Percentiles rank a stretch among this genome's conserved stretches.
Evolutionary conservation across 805 yeast genomes (phyloP).

Genomic region (Pichia gijzeniarum): DNA sequence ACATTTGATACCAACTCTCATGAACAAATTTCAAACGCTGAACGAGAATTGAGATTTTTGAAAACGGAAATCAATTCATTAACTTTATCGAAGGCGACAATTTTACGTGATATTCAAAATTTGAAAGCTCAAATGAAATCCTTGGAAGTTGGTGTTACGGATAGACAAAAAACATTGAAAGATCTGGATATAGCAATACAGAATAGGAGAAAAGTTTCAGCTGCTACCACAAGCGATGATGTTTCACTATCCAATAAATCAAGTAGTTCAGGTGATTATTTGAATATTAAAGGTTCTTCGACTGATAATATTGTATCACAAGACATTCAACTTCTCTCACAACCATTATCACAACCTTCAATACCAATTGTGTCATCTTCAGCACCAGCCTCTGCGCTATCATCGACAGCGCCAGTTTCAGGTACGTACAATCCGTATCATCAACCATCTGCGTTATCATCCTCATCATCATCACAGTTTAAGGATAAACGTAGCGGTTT

Average conservation of each 20-base stretch:
- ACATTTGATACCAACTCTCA: conserved; percentile 13
- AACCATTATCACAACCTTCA: not conserved
- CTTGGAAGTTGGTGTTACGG: conserved; percentile 40
- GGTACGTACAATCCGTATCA: conserved; percentile 1
- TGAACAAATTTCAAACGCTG: conserved; percentile 29
- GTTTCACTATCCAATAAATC: conserved; percentile 9
- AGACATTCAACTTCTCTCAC: not conserved
- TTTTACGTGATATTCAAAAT: conserved; percentile 45
- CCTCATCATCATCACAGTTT: not conserved
- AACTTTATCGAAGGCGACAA: conserved; percentile 34
- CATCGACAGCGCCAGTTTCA: not conserved
- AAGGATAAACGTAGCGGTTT: conserved; percentile 21
- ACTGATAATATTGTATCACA: conserved; percentile 5
- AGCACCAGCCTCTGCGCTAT: not conserved
- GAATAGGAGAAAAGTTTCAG: conserved; percentile 2
- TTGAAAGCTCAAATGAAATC: conserved; percentile 42
- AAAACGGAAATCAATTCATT: conserved; percentile 37
- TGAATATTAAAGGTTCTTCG: not conserved
- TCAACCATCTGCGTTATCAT: conserved; percentile 1
- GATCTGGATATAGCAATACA: conserved; percentile 13
- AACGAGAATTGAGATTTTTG: conserved; percentile 33
- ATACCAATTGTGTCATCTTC: not conserved
- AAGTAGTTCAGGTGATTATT: conserved; percentile 9
- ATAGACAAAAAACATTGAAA: conserved; percentile 14
- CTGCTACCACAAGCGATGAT: conserved; percentile 3